Conservation (phyloP, 257 asterid species). For the Parsonsia alboflavescens region DNA sequence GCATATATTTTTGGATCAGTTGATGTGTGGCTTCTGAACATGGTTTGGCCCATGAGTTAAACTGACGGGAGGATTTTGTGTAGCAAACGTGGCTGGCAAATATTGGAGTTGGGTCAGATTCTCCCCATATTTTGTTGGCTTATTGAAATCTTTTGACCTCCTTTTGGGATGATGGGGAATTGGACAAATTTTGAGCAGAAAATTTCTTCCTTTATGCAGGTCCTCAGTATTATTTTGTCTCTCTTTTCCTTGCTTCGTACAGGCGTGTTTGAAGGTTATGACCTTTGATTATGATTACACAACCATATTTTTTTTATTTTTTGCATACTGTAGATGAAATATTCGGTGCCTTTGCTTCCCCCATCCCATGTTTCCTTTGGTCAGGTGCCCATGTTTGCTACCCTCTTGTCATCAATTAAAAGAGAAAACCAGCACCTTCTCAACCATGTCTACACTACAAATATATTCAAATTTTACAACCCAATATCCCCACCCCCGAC, state of each 20-base stretch:
- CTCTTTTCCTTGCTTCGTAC: neutral
- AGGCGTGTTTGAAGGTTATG: neutral
- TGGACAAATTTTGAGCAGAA: neutral
- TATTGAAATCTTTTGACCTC: conserved; percentile 5
- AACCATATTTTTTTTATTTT: neutral
- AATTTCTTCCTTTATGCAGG: neutral
- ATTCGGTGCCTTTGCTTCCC: neutral
- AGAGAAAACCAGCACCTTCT: neutral
- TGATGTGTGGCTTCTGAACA: conserved; percentile 2
- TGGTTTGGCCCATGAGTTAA: neutral
- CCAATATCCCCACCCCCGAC: too few relatives aligned
- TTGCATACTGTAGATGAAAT: neutral
- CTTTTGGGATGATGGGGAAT: neutral
- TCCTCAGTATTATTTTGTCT: neutral
- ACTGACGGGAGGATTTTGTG: neutral
- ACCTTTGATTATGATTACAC: neutral
- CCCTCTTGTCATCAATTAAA: too few relatives aligned
- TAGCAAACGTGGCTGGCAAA: neutral
- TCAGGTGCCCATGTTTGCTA: neutral
- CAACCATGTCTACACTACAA: neutral
- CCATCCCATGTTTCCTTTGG: neutral
- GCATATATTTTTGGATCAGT: neutral
- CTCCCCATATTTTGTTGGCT: neutral
- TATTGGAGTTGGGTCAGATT: neutral
- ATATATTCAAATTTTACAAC: too few relatives aligned